Base-by-base conservation (phyloP, 2,329 filamentous ascomycete genomes). In the Aspergillus vadensis region DNA sequence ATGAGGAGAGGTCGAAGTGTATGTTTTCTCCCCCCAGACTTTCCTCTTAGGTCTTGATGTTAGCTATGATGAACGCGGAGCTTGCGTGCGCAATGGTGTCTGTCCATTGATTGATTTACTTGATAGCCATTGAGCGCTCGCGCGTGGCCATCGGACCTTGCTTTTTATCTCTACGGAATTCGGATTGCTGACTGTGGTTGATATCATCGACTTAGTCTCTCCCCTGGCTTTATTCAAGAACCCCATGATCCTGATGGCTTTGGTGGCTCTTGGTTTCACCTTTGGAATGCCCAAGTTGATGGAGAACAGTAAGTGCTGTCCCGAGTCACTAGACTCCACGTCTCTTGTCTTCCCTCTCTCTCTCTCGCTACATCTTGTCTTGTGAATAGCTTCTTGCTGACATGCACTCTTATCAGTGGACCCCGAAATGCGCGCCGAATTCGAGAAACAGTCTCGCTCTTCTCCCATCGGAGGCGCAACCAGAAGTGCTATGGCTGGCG, bases 221-320 rank as follows among this genome's bases (percentile, higher is more conserved):
- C 83, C 93, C n/a, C 72, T 97, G 59, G 86, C 85, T 60, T 88
- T 97, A 58, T 82, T 97, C 70, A 95, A 95, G 82, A 97, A 91
- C 74, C 95, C 95, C 3, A 98, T 98, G 92, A 97, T 98, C 65
- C 84, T 99, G 62, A 89, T 99, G 81, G 92, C 90, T 4, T 78
- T 96, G 36, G 87, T 95, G 41, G 92, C 89, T 63, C 86, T 97
- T 81, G 88, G 81, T 5, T 81, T 97, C 66, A 92, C 97, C 64
- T 84, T 98, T 70, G 93, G 93, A 67, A 91, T 98, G 90, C 95
- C 95, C 14, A 95, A 97, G 77, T 77, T 99, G 58, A 88, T 98
- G 81, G 93, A 98, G 55, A 97, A 95, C 74, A 97, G 93, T 97
- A 86, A 64, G 91, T 39, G 27, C 43, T 60, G 30, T 39, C 50